Evolutionary conservation across 768 basidiomycete genomes (phyloP).

Genomic region (Russula abietina): DNA sequence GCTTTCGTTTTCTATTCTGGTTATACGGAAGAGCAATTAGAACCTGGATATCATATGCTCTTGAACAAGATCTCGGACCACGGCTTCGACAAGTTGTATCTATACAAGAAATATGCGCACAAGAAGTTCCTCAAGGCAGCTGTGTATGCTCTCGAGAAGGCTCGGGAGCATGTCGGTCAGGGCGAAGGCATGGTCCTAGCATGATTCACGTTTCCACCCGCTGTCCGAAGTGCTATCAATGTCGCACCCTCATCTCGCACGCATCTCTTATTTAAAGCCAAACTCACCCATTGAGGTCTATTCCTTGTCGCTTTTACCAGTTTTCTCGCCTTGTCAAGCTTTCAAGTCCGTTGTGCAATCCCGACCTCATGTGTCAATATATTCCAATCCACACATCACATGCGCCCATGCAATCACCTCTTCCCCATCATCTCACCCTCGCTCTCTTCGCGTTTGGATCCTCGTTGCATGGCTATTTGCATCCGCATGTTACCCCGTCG

Average conservation of each 20-base stretch:
- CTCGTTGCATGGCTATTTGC: constrained; percentile 15
- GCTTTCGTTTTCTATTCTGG: constrained; percentile 90
- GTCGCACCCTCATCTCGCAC: constrained; percentile 10
- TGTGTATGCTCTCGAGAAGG: constrained; percentile 71
- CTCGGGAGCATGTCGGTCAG: constrained; percentile 36
- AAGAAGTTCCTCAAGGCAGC: constrained; percentile 97
- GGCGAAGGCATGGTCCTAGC: constrained; percentile 25
- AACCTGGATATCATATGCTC: constrained; percentile 73
- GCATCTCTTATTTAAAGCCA: constrained; percentile 16
- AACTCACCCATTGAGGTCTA: constrained; percentile 16
- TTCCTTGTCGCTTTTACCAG: constrained; percentile 23
- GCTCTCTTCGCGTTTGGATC: constrained; percentile 25
- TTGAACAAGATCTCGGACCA: constrained; percentile 76
- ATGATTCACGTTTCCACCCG: constrained; percentile 4
- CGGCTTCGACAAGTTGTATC: constrained; percentile 77
- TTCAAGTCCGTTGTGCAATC: constrained; percentile 21
- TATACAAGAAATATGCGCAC: constrained; percentile 94
- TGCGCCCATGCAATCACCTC: constrained; percentile 15
- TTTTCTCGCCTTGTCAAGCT: constrained; percentile 24
- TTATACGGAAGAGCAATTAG: constrained; percentile 82
- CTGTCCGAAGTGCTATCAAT: constrained; percentile 7
- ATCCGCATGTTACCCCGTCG: not conserved
- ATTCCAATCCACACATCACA: constrained; percentile 14
- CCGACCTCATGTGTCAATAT: constrained; percentile 18
- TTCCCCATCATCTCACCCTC: constrained; percentile 17